A percentile compares a stretch with the other conserved stretches of the same genome.
Evolutionary conservation across 495 filamentous ascomycete species (phyloP).

Genomic region (Neurospora hispaniola): DNA sequence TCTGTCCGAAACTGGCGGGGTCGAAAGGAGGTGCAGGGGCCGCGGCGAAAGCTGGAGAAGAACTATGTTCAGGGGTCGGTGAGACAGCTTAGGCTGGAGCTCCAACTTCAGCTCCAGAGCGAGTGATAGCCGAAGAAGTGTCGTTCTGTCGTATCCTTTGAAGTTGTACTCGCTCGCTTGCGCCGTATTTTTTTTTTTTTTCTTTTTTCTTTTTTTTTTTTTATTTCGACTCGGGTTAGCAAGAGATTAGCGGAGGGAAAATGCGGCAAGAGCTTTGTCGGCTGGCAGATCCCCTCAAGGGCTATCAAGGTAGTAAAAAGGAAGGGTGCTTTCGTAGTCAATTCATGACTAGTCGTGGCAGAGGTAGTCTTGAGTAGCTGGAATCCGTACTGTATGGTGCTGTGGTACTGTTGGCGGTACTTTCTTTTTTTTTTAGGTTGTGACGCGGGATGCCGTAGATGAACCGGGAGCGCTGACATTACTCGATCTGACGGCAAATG

Average conservation of each 20-base stretch:
- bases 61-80: neutral
- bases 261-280: neutral
- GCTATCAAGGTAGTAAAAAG: neutral
- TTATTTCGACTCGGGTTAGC: neutral
- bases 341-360: neutral
- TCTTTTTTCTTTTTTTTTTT: neutral
- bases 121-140: neutral
- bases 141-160: neutral
- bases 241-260: neutral
- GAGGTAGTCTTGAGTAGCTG: neutral
- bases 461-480: neutral
- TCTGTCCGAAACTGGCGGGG: neutral
- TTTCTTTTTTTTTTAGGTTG: neutral
- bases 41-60: neutral
- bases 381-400: neutral
- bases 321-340: neutral
- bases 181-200: neutral
- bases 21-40: neutral
- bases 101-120: neutral
- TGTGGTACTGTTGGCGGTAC: neutral
- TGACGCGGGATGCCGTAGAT: neutral
- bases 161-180: neutral
- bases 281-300: neutral
- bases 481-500: neutral
- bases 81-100: neutral